phyloP scores from a whole-genome alignment of 768 basidiomycete genomes.

The Lentinula aciculospora region DNA sequence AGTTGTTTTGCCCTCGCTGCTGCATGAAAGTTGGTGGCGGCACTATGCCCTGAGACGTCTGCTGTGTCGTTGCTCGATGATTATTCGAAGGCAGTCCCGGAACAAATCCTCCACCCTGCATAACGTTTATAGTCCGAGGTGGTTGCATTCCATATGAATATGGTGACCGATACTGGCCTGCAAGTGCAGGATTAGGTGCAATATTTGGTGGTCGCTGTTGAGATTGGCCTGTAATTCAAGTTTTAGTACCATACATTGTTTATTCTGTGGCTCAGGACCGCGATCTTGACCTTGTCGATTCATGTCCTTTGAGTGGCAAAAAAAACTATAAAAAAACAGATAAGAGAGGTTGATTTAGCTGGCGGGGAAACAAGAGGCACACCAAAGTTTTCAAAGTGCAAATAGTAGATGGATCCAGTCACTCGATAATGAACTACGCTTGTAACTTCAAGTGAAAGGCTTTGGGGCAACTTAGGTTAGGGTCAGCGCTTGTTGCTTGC shows the following conservation, averaged over 20 bases:
- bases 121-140: slow-evolving; percentile 42
- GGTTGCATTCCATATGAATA: slow-evolving; percentile 56
- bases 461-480: not conserved
- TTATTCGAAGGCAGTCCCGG: slow-evolving; percentile 53
- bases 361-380: slow-evolving; percentile 17
- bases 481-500: not conserved
- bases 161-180: slow-evolving; percentile 56
- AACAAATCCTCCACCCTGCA: slow-evolving; percentile 44
- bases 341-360: slow-evolving; percentile 17
- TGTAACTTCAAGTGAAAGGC: not conserved
- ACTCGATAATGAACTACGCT: not conserved
- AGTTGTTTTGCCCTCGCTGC: slow-evolving; percentile 54
- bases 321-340: not conserved
- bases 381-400: not conserved
- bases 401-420: not conserved
- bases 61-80: slow-evolving; percentile 54
- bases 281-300: slow-evolving; percentile 51
- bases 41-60: slow-evolving; percentile 36
- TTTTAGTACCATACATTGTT: slow-evolving; percentile 9
- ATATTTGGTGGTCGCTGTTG: slow-evolving; percentile 78
- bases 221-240: slow-evolving; percentile 57
- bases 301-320: slow-evolving; percentile 29
- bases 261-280: not conserved
- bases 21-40: slow-evolving; percentile 60
- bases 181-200: slow-evolving; percentile 55